These are phyloP conservation scores for Leccinum subgranulosum DNA, from an alignment of 768 basidiomycete species.

Conservation along the genomic window DNA sequence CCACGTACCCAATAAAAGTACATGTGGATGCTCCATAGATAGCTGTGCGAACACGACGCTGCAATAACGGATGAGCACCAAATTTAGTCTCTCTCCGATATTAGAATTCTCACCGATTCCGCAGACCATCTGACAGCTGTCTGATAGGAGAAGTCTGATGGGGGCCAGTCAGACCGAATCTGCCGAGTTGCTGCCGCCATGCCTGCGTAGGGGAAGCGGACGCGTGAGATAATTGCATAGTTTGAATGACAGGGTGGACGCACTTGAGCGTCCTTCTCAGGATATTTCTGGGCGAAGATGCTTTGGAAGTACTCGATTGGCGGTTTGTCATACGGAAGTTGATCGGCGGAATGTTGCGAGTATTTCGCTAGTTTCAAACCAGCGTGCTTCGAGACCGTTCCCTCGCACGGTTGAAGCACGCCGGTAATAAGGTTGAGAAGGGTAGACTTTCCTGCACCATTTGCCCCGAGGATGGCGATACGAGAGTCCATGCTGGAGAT, in stretches of 20 bases:
- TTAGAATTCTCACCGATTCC: conserved; percentile 69
- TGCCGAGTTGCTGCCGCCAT: conserved; percentile 92
- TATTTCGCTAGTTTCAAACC: conserved; percentile 96
- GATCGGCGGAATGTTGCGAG: conserved; percentile 97
- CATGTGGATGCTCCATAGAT: conserved; percentile 96
- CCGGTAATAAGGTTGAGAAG: conserved; percentile 88
- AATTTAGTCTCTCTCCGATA: conserved; percentile 3
- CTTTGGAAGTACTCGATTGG: conserved; percentile 94
- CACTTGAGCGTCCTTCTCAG: conserved; percentile 85
- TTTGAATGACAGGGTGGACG: conserved; percentile 10
- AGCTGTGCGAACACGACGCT: conserved; percentile 96
- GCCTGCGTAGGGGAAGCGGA: conserved; percentile 45
- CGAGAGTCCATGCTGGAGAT: conserved; percentile 82
- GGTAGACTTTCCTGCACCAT: conserved; percentile 94
- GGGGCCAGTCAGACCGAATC: conserved; percentile 90
- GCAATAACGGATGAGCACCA: conserved; percentile 16
- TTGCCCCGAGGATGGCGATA: conserved; percentile 93
- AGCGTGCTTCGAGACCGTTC: conserved; percentile 86
- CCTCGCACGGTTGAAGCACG: conserved; percentile 72
- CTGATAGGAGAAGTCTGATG: conserved; percentile 94
- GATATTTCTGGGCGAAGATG: conserved; percentile 77
- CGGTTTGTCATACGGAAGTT: conserved; percentile 87
- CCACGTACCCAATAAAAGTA: conserved; percentile 73
- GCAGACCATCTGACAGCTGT: conserved; percentile 92
- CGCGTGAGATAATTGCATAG: conserved; percentile 8